Percentiles rank a stretch among this genome's conserved stretches.
These are phyloP conservation scores for Colletotrichum paranaense DNA, from an alignment of 2,329 filamentous ascomycete species.

Conservation along the genomic window DNA sequence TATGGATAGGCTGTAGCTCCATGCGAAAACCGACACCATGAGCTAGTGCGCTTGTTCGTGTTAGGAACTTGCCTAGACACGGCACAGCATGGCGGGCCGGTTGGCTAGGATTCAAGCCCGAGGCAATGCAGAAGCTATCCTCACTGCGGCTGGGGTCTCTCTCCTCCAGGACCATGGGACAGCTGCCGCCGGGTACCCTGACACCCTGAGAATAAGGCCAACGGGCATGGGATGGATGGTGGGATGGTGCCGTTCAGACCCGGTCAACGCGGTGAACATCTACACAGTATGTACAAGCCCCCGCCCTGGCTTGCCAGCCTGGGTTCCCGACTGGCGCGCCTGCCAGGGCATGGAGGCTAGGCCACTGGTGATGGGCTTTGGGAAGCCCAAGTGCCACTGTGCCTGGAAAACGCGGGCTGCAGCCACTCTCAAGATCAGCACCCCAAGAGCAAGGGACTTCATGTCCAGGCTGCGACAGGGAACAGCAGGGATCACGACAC, in stretches of 20 bases:
- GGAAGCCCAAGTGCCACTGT: not conserved
- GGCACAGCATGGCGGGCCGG: not conserved
- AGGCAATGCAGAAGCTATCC: conserved; percentile 2
- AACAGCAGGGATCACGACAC: conserved; percentile 7
- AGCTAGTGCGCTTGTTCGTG: not conserved
- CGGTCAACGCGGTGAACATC: not conserved
- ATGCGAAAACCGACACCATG: not conserved
- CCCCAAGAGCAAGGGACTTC: not conserved
- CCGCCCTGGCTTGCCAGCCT: not conserved
- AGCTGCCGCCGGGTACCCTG: not conserved
- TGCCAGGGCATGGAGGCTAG: conserved; percentile 13
- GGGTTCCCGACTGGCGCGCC: conserved; percentile 28
- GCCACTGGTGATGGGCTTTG: not conserved
- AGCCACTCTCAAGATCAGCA: not conserved
- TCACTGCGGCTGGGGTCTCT: conserved; percentile 1
- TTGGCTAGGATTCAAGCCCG: not conserved
- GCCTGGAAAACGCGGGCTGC: not conserved
- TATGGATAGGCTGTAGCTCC: not conserved
- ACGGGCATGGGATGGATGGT: not conserved
- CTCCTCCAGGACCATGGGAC: conserved; percentile 10
- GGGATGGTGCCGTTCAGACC: not conserved
- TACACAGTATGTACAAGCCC: not conserved
- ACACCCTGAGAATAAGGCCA: not conserved
- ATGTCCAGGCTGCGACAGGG: not conserved
- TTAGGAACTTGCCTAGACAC: not conserved